These are phyloP conservation scores for Neoscytalidium dimidiatum DNA, from an alignment of 2,329 filamentous ascomycete species.

Conservation along the genomic window DNA sequence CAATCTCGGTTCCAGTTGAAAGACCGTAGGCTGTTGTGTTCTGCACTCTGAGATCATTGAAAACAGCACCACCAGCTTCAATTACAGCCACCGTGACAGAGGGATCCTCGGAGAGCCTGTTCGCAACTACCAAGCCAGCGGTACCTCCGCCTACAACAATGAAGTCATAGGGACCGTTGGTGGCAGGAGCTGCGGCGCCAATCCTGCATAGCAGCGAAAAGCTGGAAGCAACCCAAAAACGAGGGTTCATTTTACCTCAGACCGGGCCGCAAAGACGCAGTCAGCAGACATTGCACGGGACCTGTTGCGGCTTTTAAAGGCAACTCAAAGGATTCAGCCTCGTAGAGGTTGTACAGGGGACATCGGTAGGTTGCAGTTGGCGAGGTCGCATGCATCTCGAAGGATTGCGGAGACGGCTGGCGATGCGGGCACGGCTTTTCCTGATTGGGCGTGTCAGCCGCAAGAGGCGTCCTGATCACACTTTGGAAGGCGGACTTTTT, in stretches of 20 bases:
- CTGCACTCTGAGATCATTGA: conserved; percentile 34
- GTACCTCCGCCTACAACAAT: conserved; percentile 24
- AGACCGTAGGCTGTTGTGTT: conserved; percentile 24
- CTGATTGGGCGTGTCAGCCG: neutral
- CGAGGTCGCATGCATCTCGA: neutral
- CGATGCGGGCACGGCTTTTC: neutral
- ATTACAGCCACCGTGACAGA: conserved; percentile 25
- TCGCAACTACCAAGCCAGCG: conserved; percentile 23
- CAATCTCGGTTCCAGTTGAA: conserved; percentile 36
- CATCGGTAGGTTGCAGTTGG: neutral
- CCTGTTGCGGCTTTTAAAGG: neutral
- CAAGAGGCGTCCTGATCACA: neutral
- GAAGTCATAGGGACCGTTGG: conserved; percentile 11
- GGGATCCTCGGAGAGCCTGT: conserved; percentile 31
- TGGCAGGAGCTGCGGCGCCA: neutral
- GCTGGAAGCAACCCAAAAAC: neutral
- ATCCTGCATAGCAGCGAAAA: neutral
- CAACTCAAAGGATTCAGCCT: neutral
- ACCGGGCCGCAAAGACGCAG: neutral
- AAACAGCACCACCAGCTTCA: conserved; percentile 27
- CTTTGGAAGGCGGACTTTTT: neutral
- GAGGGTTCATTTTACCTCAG: neutral
- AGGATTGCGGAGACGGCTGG: conserved; percentile 14
- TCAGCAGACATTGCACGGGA: neutral
- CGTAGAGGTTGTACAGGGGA: neutral